These are phyloP conservation scores for Trichoderma asperellum DNA, from an alignment of 2,329 filamentous ascomycete species.

Conservation along the genomic window DNA sequence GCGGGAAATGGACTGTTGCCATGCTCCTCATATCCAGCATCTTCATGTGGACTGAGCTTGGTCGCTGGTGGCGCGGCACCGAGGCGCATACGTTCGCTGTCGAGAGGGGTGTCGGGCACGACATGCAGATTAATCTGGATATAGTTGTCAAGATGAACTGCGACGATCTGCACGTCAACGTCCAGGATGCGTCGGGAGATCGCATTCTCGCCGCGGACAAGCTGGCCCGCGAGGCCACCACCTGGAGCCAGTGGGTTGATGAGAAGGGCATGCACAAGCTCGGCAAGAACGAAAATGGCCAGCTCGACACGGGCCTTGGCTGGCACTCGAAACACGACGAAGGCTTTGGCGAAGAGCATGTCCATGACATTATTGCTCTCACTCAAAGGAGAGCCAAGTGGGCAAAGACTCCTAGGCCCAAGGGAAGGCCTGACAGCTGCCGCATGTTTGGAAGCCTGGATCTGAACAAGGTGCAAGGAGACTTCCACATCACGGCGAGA, in stretches of 20 bases:
- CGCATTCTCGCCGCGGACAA: slow-evolving; percentile 80
- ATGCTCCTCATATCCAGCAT: slow-evolving; percentile 75
- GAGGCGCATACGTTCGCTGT: slow-evolving; percentile 92
- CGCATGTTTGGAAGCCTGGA: slow-evolving; percentile 88
- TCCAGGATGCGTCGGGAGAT: slow-evolving; percentile 93
- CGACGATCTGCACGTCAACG: slow-evolving; percentile 88
- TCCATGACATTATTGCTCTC: slow-evolving; percentile 85
- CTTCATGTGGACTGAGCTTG: slow-evolving; percentile 77
- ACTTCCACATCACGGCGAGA: slow-evolving; percentile 95
- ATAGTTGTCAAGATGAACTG: slow-evolving; percentile 90
- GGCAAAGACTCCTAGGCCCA: slow-evolving; percentile 74
- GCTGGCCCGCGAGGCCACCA: slow-evolving; percentile 75
- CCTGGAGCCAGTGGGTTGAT: slow-evolving; percentile 81
- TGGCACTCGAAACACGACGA: slow-evolving; percentile 63
- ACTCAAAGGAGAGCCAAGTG: slow-evolving; percentile 66
- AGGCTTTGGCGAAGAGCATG: slow-evolving; percentile 78
- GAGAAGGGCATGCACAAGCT: slow-evolving; percentile 66
- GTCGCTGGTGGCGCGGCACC: slow-evolving; percentile 79
- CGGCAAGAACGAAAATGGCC: slow-evolving; percentile 59
- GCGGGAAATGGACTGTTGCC: slow-evolving; percentile 90
- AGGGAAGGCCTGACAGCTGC: slow-evolving; percentile 70
- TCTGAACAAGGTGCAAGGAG: slow-evolving; percentile 94
- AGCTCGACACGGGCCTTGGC: slow-evolving; percentile 60
- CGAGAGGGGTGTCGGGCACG: slow-evolving; percentile 85
- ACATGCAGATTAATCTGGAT: slow-evolving; percentile 93